Evolutionary conservation across 441 rosid genomes (phyloP).

Genomic region (Rhodomyrtus psidioides): DNA sequence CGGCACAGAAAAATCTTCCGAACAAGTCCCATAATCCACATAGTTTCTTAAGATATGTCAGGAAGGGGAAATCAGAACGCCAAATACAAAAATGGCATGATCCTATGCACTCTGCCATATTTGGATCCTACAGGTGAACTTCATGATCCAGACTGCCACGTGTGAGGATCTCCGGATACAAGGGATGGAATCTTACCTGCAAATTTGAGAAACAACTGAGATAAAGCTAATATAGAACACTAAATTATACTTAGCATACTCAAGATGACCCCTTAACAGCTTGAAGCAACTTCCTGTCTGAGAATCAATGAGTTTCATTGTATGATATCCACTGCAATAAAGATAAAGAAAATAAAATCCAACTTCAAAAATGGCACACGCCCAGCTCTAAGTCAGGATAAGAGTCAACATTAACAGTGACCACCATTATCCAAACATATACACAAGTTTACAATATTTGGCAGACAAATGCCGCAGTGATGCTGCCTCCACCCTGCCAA

Average conservation of each 20-base stretch:
- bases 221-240: background rate
- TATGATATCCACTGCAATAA: slow-evolving; percentile 79
- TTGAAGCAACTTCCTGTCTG: slow-evolving; percentile 72
- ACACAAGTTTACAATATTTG: slow-evolving; percentile 56
- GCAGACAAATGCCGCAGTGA: slow-evolving; percentile 72
- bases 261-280: slow-evolving; percentile 70
- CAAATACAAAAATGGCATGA: slow-evolving; percentile 77
- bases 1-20: background rate
- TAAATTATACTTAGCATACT: background rate
- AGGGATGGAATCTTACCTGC: slow-evolving; percentile 94
- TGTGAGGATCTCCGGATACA: slow-evolving; percentile 70
- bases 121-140: slow-evolving; percentile 86
- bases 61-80: slow-evolving; percentile 6
- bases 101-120: slow-evolving; percentile 68
- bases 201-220: slow-evolving; percentile 1
- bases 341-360: background rate
- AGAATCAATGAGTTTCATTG: slow-evolving; percentile 87
- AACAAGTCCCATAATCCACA: background rate
- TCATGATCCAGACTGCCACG: slow-evolving; percentile 95
- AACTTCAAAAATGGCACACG: background rate
- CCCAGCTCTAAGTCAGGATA: background rate
- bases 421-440: background rate
- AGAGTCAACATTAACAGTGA: background rate
- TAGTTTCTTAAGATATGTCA: background rate
- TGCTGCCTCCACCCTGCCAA: slow-evolving; percentile 77